A percentile compares a stretch with the other conserved stretches of the same genome.
These are phyloP conservation scores for Boletus eberwhitei DNA, from an alignment of 768 basidiomycete species.

Conservation along the genomic window DNA sequence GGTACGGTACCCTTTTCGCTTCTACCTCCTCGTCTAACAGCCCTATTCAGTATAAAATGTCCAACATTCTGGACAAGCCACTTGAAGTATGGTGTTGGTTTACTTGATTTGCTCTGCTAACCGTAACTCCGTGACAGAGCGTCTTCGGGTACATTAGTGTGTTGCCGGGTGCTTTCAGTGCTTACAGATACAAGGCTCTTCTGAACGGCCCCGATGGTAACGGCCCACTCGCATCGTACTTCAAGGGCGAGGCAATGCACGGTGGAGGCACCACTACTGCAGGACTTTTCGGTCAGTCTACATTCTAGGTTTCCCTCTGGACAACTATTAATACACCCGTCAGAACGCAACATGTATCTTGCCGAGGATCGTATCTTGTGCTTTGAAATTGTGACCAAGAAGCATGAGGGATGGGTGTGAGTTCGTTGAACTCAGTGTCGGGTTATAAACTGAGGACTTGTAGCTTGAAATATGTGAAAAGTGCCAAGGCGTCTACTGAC, in stretches of 20 bases:
- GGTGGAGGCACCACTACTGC: constrained; percentile 55
- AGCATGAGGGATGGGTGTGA: constrained; percentile 76
- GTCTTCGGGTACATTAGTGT: constrained; percentile 87
- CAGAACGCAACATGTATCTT: constrained; percentile 87
- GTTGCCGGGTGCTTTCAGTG: constrained; percentile 89
- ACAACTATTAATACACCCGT: background rate
- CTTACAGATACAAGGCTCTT: constrained; percentile 86
- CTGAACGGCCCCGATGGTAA: constrained; percentile 84
- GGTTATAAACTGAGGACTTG: constrained; percentile 1
- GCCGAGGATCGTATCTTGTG: constrained; percentile 90
- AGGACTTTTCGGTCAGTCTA: constrained; percentile 55
- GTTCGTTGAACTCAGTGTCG: constrained; percentile 25
- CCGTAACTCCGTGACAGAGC: constrained; percentile 40
- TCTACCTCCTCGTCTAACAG: background rate
- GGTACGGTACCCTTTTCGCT: constrained; percentile 32
- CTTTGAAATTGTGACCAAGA: constrained; percentile 92
- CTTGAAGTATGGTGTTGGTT: constrained; percentile 62
- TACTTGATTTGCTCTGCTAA: background rate
- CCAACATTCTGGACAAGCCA: constrained; percentile 94
- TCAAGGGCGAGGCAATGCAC: constrained; percentile 90
- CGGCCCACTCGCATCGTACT: constrained; percentile 89
- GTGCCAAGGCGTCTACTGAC: constrained; percentile 94
- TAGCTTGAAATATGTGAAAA: constrained; percentile 86
- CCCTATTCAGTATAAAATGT: constrained; percentile 77
- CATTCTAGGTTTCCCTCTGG: background rate